Percentiles rank a stretch among this genome's conserved stretches.
These are phyloP conservation scores for Claviceps fusiformis DNA, from an alignment of 2,329 filamentous ascomycete genomes.

Conservation along the genomic window DNA sequence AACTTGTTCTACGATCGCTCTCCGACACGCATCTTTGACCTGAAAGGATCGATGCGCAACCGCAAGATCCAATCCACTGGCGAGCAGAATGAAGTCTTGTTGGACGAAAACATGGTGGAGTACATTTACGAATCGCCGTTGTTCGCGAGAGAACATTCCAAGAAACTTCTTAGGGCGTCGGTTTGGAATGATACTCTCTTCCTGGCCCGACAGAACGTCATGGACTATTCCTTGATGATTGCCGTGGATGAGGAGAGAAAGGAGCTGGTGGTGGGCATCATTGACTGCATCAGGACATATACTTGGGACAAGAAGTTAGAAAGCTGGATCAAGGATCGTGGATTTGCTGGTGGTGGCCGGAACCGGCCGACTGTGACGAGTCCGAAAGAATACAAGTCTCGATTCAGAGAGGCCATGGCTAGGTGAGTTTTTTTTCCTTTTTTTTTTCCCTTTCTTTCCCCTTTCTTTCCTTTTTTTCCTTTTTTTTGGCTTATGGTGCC, in stretches of 20 bases:
- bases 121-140: conserved; percentile 96
- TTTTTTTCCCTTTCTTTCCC: not conserved
- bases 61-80: conserved; percentile 93
- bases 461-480: too few species aligned
- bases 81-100: conserved; percentile 86
- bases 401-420: conserved; percentile 94
- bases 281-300: conserved; percentile 95
- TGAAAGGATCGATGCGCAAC: conserved; percentile 98
- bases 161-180: conserved; percentile 78
- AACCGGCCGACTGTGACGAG: conserved; percentile 91
- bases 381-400: conserved; percentile 92
- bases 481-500: too few species aligned
- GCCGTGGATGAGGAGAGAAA: conserved; percentile 83
- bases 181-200: conserved; percentile 98
- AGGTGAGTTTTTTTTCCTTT: conserved; percentile 47
- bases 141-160: conserved; percentile 90
- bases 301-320: conserved; percentile 99
- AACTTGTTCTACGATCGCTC: conserved; percentile 94
- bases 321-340: conserved; percentile 97
- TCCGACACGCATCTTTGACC: conserved; percentile 81
- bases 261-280: conserved; percentile 92
- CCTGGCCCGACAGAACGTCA: conserved; percentile 86
- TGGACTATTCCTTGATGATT: conserved; percentile 99
- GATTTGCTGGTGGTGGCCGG: conserved; percentile 60
- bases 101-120: conserved; percentile 98